Evolutionary conservation across 2,329 filamentous ascomycete genomes (phyloP), one percentile per base, ranked within the genome.

Genomic region (Westerdykella aurantiaca): DNA sequence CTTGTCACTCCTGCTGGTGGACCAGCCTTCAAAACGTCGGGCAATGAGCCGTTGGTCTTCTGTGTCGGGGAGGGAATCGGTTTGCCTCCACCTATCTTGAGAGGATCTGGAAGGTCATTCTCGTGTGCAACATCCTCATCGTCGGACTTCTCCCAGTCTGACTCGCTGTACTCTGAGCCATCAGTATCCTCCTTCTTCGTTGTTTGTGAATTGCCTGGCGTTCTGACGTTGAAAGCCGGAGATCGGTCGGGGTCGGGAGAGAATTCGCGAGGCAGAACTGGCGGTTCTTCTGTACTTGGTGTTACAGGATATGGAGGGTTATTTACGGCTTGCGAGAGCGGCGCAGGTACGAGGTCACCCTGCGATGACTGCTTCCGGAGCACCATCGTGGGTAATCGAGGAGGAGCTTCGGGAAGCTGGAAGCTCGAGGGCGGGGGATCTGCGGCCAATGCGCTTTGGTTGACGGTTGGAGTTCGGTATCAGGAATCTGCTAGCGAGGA

Each of bases 261-360:
- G 49, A 69, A 56, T 14, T 54, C 37, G 1, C 52, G 34, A 38
- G 61, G 56, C 6, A 64, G 42, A 17, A 48, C 44, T 23, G 57
- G 60, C 11, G 52, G 55, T 23, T 47, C 58, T 50, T 60, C 62
- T 34, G 62, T 53, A 31, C 60, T 61, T 2, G 72, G 70, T 0
- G 69, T 67, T 2, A 64, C 66, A 12, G 72, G 72, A 43, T 75
- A 74, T 2, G 72, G 72, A 18, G 69, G 70, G 16, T 68, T 67
- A 49, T 67, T 51, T 12, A 50, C 44, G 5, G 69, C 60, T 44
- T 66, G 63, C 6, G 60, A 63, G 9, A 69, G 62, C 6, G 69
- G 64, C 31, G 65, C 58, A 10, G 71, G 71, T 39, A 69, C 65
- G 35, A 71, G 60, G 38, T 52, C 55, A 23, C 58, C 59, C 12